Evolutionary conservation across 495 filamentous ascomycete genomes (phyloP).

Genomic region (Aspergillus affinis): DNA sequence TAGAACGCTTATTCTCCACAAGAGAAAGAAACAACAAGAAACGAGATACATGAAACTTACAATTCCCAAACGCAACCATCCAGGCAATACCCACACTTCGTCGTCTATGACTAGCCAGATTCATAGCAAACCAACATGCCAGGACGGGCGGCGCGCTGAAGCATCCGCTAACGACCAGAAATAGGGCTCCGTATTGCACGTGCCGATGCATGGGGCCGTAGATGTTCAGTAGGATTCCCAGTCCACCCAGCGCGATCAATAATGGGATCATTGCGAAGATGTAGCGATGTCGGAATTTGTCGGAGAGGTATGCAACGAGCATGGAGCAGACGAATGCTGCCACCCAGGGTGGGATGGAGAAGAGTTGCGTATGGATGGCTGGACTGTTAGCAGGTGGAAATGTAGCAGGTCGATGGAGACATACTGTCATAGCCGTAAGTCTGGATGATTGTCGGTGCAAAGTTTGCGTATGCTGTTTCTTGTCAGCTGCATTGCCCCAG

Average conservation of each 20-base stretch:
- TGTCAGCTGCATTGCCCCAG: neutral
- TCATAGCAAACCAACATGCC: slow-evolving; percentile 94
- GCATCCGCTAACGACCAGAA: slow-evolving; percentile 61
- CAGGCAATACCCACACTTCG: slow-evolving; percentile 81
- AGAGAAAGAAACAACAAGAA: neutral
- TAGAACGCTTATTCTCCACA: neutral
- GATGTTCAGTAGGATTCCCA: slow-evolving; percentile 66
- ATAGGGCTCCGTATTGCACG: slow-evolving; percentile 72
- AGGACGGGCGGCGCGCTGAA: slow-evolving; percentile 79
- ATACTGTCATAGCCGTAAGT: slow-evolving; percentile 59
- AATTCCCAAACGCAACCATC: slow-evolving; percentile 90
- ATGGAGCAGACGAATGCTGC: slow-evolving; percentile 73
- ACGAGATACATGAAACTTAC: slow-evolving; percentile 28
- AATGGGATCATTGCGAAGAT: slow-evolving; percentile 67
- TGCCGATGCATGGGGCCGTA: slow-evolving; percentile 53
- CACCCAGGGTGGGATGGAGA: slow-evolving; percentile 86
- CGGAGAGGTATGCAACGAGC: slow-evolving; percentile 65
- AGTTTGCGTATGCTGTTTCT: slow-evolving; percentile 60
- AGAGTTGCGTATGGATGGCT: slow-evolving; percentile 74
- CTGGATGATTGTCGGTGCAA: slow-evolving; percentile 74
- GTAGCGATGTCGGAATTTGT: slow-evolving; percentile 71
- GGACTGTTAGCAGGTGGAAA: slow-evolving; percentile 22
- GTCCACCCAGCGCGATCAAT: slow-evolving; percentile 64
- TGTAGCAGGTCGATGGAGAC: slow-evolving; percentile 11
- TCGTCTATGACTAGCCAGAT: slow-evolving; percentile 82